Percentiles rank a stretch among this genome's conserved stretches.
phyloP scores from a whole-genome alignment of 352 stramenopile species.

The Phytophthora tubulina region DNA sequence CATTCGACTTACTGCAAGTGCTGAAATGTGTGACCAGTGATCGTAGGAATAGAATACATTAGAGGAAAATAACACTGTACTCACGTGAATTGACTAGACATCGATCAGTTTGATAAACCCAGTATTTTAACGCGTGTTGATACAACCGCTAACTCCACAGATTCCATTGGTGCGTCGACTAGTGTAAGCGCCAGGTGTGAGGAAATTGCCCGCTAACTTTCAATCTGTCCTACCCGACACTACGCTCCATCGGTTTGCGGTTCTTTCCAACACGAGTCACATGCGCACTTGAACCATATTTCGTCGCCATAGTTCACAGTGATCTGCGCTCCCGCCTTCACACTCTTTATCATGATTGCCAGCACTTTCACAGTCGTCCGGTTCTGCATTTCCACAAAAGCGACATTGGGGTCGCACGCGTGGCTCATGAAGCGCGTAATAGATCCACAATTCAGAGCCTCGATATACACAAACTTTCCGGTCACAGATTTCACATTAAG shows the following conservation, averaged over 20 bases:
- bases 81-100: too few relatives aligned
- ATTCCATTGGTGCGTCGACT: too few relatives aligned
- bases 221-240: too few relatives aligned
- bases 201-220: background rate
- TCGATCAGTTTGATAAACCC: too few relatives aligned
- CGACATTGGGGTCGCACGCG: slow-evolving; percentile 5
- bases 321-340: background rate
- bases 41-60: too few relatives aligned
- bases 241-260: too few relatives aligned
- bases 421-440: slow-evolving; percentile 11
- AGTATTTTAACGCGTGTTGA: too few relatives aligned
- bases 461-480: slow-evolving; percentile 15
- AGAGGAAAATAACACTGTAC: too few relatives aligned
- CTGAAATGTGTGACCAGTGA: too few relatives aligned
- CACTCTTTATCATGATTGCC: slow-evolving; percentile 1
- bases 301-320: slow-evolving; percentile 17
- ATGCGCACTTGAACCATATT: slow-evolving; percentile 17
- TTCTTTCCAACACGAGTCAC: slow-evolving; percentile 1
- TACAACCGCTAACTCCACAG: too few relatives aligned
- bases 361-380: slow-evolving; percentile 13
- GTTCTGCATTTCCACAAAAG: slow-evolving; percentile 22
- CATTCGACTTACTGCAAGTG: too few relatives aligned
- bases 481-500: background rate
- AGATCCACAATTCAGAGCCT: background rate
- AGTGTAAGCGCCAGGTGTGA: too few relatives aligned